phyloP scores from a whole-genome alignment of 177 flowering plant species.

The Vitis hybrid region DNA sequence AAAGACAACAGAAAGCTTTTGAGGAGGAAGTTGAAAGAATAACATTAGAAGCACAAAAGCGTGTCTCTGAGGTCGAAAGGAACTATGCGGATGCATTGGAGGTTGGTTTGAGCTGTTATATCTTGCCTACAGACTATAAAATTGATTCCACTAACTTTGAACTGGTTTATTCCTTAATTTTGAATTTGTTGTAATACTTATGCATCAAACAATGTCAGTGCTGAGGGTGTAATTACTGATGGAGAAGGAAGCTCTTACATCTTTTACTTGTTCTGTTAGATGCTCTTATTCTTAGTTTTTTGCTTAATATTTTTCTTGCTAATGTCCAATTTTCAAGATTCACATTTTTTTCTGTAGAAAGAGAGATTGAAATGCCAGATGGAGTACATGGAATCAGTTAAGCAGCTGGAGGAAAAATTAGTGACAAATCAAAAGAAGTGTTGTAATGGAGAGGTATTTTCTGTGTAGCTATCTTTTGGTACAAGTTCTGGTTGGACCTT shows the following conservation, averaged over 20 bases:
- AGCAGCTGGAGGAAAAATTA: conserved; percentile 70
- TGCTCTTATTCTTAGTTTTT: neutral
- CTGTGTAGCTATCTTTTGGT: neutral
- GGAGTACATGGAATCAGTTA: conserved; percentile 71
- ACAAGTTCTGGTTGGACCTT: neutral
- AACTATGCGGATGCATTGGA: conserved; percentile 76
- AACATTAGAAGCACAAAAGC: conserved; percentile 64
- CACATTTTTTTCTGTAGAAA: conserved; percentile 36
- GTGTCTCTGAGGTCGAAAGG: conserved; percentile 71
- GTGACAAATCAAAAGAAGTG: conserved; percentile 42
- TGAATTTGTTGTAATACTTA: neutral
- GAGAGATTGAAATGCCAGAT: conserved; percentile 64
- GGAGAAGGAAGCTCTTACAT: neutral
- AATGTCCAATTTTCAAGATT: neutral
- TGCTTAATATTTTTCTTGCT: neutral
- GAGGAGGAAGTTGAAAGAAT: conserved; percentile 82
- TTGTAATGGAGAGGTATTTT: conserved; percentile 33
- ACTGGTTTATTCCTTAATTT: neutral
- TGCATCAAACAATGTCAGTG: neutral
- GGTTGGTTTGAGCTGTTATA: conserved; percentile 37
- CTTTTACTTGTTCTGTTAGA: neutral
- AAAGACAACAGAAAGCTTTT: conserved; percentile 82
- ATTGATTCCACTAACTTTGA: neutral
- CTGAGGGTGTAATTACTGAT: too few species aligned
- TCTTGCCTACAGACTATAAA: neutral